Conservation (phyloP, 2,329 filamentous ascomycete genomes). For the Fusarium miscanthi region DNA sequence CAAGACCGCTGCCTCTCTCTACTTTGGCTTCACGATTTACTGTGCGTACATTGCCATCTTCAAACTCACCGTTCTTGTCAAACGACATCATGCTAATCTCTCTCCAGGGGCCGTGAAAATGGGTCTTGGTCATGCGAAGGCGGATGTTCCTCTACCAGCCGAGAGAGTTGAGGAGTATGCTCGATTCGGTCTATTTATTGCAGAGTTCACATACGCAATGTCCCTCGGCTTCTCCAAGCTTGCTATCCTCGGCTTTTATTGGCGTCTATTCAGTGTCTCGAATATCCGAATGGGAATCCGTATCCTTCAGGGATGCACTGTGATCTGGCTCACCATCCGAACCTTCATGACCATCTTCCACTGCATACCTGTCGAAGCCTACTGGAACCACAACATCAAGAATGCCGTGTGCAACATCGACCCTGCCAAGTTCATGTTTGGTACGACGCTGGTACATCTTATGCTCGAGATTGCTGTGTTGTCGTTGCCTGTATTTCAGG, state of each 20-base stretch:
- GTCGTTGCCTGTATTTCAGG: conserved; percentile 30
- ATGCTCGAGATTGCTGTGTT: conserved; percentile 29
- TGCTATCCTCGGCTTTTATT: conserved; percentile 31
- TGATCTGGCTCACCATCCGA: conserved; percentile 34
- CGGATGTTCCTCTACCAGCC: conserved; percentile 10
- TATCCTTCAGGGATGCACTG: conserved; percentile 23
- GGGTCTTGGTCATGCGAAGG: conserved; percentile 23
- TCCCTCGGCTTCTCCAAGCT: conserved; percentile 32
- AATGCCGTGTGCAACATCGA: conserved; percentile 25
- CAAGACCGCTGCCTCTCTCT: conserved; percentile 16
- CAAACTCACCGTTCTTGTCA: no score
- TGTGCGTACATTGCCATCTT: conserved; percentile 5
- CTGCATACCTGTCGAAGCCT: conserved; percentile 24
- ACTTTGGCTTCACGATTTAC: conserved; percentile 28
- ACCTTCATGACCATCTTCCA: conserved; percentile 36
- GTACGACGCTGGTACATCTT: conserved; percentile 30
- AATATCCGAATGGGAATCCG: conserved; percentile 28
- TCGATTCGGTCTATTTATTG: conserved; percentile 26
- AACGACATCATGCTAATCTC: not conserved
- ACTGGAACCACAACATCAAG: conserved; percentile 32
- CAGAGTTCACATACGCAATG: conserved; percentile 27
- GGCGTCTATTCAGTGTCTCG: conserved; percentile 29
- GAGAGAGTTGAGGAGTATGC: conserved; percentile 26
- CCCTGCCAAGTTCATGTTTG: conserved; percentile 34
- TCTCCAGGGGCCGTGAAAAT: conserved; percentile 15